These are phyloP conservation scores for Marchantia paleacea DNA, from an alignment of 225 moss, liverwort and hornwort species.

Conservation along the genomic window DNA sequence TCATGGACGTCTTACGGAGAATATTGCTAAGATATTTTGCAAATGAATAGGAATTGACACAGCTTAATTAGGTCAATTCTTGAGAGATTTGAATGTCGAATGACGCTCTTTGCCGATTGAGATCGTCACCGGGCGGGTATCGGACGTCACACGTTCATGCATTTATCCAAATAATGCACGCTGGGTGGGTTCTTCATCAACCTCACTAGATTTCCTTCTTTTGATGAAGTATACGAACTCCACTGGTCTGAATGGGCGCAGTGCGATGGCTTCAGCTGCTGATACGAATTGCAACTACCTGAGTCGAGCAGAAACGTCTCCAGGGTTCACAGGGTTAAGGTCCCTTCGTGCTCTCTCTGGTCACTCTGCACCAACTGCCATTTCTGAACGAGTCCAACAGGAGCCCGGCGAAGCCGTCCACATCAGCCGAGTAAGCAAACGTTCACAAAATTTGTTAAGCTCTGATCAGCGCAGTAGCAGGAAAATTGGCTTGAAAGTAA, in stretches of 20 bases:
- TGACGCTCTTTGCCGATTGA: too few species aligned
- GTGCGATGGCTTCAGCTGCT: constrained; percentile 6
- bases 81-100: not conserved
- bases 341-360: constrained; percentile 20
- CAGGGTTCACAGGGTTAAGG: constrained; percentile 6
- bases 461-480: too few species aligned
- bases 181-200: not conserved
- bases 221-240: not conserved
- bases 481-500: not conserved
- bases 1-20: too few species aligned
- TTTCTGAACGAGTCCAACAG: constrained; percentile 4
- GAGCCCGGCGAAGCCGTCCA: not conserved
- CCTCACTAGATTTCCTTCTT: not conserved
- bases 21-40: too few species aligned
- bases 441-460: not conserved
- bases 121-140: not conserved
- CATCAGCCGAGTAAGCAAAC: constrained; percentile 4
- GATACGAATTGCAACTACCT: not conserved
- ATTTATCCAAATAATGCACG: not conserved
- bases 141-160: not conserved
- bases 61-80: too few species aligned
- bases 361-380: not conserved
- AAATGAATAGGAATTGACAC: too few species aligned
- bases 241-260: not conserved
- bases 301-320: constrained; percentile 3